Evolutionary conservation across 2,329 filamentous ascomycete genomes (phyloP), one percentile per base, ranked within the genome.

Genomic region (Aspergillus phoenicis): DNA sequence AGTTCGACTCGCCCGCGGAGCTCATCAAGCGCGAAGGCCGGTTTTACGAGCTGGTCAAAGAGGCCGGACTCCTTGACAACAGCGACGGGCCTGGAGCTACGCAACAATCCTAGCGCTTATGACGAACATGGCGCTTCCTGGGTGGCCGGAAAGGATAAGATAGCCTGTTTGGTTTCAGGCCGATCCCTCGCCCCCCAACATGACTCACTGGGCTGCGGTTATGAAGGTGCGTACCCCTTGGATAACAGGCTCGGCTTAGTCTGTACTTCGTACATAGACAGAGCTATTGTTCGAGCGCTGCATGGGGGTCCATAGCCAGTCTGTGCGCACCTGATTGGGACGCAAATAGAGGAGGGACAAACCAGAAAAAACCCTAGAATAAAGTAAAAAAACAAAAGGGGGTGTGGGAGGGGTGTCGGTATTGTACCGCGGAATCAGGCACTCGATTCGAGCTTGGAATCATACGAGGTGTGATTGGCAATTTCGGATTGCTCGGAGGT

Each of bases 31-130:
- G 84, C 71, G 87, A 87, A 73, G 91, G 94, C 2, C 78, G 91
- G 55, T 99, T 99, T 76, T 91, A 95, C 78, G 89, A 93, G 60
- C 82, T 99, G 52, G 95, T 97, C 63, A 93, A 89, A 78, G 93
- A 99, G 80, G 91, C 94, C 4, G 93, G 93, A 43, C 81, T 99
- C 62, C 78, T 89, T 59, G 81, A 84, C 48, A 72, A 71, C 49
- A 72, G 70, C 56, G 80, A 82, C 48, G 76, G 74, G n/a, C 57
- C 54, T 43, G 68, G 66, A 15, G 33, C 64, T 55, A 56, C 64
- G 57, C 68, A 68, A 36, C 62, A 49, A 62, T 54, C 54, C 47
- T 52, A 36, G 58, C 17, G 39, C 15, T 47, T 33, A 53, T 56
- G 28, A 17, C 56, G 36, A 26, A 33, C 43, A 36, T 28, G 59